phyloP scores from a whole-genome alignment of 2,329 filamentous ascomycete species.

The Cytospora schulzeri region DNA sequence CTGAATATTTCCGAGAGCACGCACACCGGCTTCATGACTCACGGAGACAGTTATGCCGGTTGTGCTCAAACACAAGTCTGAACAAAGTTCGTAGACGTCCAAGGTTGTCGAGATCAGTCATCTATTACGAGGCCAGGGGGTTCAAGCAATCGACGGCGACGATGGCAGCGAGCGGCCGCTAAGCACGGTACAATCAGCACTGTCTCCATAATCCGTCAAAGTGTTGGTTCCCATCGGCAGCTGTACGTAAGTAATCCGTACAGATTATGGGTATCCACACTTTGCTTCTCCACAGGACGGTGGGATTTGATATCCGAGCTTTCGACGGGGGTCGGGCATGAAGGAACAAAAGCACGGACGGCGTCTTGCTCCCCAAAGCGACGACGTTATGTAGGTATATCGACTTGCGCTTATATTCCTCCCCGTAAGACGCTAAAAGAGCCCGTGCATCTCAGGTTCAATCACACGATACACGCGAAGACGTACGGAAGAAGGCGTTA shows the following conservation, averaged over 20 bases:
- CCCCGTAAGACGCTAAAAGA: constrained; percentile 7
- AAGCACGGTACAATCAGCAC: constrained; percentile 17
- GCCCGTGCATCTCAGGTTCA: constrained; percentile 14
- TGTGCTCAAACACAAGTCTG: neutral
- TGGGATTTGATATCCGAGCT: constrained; percentile 4
- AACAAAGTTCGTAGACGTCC: neutral
- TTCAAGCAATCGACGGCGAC: constrained; percentile 6
- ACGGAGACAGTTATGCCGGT: neutral
- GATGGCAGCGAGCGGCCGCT: constrained; percentile 16
- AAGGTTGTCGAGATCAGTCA: constrained; percentile 14
- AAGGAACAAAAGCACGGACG: constrained; percentile 17
- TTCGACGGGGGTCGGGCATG: constrained; percentile 1
- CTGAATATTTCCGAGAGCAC: neutral
- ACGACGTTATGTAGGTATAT: neutral
- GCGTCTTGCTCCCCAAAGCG: constrained; percentile 6
- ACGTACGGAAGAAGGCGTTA: constrained; percentile 2
- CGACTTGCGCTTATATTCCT: constrained; percentile 9
- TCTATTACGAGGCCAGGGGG: constrained; percentile 10
- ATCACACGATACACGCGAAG: constrained; percentile 14
- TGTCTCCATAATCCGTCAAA: constrained; percentile 9
- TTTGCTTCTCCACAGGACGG: constrained; percentile 9
- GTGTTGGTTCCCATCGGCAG: constrained; percentile 1
- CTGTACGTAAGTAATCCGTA: neutral
- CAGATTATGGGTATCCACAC: constrained; percentile 8
- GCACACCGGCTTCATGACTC: neutral